phyloP scores from a whole-genome alignment of 805 yeast genomes.

The Citeromyces nyonsensis region DNA sequence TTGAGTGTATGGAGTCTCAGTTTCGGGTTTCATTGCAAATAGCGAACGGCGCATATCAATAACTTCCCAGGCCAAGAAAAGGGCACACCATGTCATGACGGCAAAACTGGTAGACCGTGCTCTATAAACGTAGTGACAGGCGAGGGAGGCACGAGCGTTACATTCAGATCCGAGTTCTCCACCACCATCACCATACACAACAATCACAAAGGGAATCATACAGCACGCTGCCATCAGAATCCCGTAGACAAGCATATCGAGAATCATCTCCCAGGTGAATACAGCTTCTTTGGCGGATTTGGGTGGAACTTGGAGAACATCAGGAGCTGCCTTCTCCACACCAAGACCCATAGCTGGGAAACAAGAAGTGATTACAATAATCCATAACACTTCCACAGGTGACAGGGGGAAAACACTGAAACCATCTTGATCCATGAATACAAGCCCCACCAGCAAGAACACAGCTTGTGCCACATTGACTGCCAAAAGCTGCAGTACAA shows the following conservation, averaged over 20 bases:
- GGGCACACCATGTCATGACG: constrained; percentile 77
- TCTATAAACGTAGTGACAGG: constrained; percentile 50
- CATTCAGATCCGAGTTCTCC: constrained; percentile 39
- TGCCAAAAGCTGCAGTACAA: constrained; percentile 57
- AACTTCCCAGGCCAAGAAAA: constrained; percentile 76
- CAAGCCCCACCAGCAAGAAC: constrained; percentile 56
- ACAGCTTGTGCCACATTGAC: constrained; percentile 62
- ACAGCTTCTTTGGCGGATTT: constrained; percentile 36
- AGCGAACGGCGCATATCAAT: constrained; percentile 57
- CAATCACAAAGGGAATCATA: constrained; percentile 45
- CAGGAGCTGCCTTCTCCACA: constrained; percentile 47
- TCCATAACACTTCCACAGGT: constrained; percentile 72
- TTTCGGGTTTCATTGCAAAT: constrained; percentile 54
- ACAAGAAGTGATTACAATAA: constrained; percentile 63
- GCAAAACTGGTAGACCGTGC: constrained; percentile 71
- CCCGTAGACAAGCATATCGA: constrained; percentile 64
- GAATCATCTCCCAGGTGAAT: constrained; percentile 49
- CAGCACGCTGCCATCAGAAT: constrained; percentile 60
- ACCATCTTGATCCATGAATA: constrained; percentile 44
- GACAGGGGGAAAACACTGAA: constrained; percentile 71
- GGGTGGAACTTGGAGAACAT: constrained; percentile 50
- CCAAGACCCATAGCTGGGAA: constrained; percentile 81
- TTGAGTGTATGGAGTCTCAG: constrained; percentile 43
- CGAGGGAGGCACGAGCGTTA: constrained; percentile 27
- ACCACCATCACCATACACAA: constrained; percentile 50